phyloP scores from a whole-genome alignment of 139 green algal genomes.

The Ulvella scutata region DNA sequence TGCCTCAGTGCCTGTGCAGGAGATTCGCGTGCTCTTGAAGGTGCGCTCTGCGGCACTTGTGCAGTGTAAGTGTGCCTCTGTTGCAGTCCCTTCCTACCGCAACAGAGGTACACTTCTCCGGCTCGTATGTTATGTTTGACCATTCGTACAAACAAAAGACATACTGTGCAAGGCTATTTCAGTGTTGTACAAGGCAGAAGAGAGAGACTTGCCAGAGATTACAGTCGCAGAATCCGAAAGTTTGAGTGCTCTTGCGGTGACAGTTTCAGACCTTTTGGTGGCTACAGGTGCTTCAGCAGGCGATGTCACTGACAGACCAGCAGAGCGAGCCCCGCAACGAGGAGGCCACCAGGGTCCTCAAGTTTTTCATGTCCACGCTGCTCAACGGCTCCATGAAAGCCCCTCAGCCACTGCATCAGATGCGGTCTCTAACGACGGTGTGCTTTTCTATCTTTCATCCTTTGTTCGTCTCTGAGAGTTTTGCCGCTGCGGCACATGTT shows the following conservation, averaged over 20 bases:
- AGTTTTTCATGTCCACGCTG: constrained; percentile 52
- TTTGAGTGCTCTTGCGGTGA: background rate
- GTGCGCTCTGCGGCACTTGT: too few relatives aligned
- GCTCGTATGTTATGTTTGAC: too few relatives aligned
- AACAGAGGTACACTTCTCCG: too few relatives aligned
- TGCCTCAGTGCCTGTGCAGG: too few relatives aligned
- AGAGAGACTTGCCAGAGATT: background rate
- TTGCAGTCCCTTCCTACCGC: too few relatives aligned
- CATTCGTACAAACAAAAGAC: too few relatives aligned
- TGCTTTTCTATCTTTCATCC: too few relatives aligned
- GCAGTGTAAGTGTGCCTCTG: too few relatives aligned
- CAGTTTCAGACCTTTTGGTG: background rate
- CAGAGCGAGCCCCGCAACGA: constrained; percentile 33
- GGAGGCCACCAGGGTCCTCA: constrained; percentile 52
- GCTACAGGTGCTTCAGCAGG: constrained; percentile 20
- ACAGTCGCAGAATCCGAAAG: background rate
- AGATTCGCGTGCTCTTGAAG: background rate
- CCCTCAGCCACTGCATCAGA: constrained; percentile 36
- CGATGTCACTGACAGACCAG: constrained; percentile 27
- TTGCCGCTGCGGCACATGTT: too few relatives aligned
- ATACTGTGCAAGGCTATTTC: too few relatives aligned
- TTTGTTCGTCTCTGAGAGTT: too few relatives aligned
- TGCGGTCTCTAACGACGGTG: constrained; percentile 49
- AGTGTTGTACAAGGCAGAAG: too few relatives aligned
- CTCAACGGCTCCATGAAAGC: constrained; percentile 33